These are phyloP conservation scores for Wallacemonas sp. DNA, from an alignment of 208 protist species.

Conservation along the genomic window DNA sequence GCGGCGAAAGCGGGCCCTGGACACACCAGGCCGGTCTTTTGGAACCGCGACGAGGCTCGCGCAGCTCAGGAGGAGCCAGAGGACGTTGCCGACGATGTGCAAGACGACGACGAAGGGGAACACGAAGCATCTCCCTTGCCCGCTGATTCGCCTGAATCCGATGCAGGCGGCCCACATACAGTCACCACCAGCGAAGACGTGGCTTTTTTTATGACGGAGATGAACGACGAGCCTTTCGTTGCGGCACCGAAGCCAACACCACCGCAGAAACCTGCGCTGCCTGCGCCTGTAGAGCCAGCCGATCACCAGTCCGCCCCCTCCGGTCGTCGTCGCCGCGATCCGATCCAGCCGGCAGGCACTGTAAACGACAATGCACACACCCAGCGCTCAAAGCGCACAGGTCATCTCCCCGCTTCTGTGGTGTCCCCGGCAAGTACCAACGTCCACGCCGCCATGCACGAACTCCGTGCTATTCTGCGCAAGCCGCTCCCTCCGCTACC, in stretches of 20 bases:
- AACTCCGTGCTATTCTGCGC: slow-evolving; percentile 76
- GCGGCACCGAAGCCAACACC: neutral
- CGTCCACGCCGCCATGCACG: slow-evolving; percentile 76
- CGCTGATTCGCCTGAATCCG: neutral
- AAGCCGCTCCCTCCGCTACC: slow-evolving; percentile 74
- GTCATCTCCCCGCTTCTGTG: slow-evolving; percentile 18
- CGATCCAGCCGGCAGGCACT: neutral
- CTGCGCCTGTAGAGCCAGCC: neutral
- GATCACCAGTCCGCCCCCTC: neutral
- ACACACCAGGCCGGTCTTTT: neutral
- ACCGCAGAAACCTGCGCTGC: neutral
- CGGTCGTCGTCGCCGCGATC: neutral
- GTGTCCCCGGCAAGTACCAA: slow-evolving; percentile 57
- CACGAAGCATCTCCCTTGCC: neutral
- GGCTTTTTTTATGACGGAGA: slow-evolving; percentile 27
- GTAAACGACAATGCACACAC: neutral
- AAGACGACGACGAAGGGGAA: neutral
- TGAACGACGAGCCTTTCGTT: slow-evolving; percentile 5
- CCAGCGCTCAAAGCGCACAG: neutral
- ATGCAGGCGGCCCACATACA: neutral
- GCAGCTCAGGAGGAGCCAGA: neutral
- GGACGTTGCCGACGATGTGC: neutral
- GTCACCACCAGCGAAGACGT: slow-evolving; percentile 10
- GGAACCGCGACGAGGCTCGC: neutral
- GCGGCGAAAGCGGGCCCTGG: neutral